A percentile compares a stretch with the other conserved stretches of the same genome.
These are phyloP conservation scores for Rhytidiadelphus loreus DNA, from an alignment of 225 moss, liverwort and hornwort species.

Conservation along the genomic window DNA sequence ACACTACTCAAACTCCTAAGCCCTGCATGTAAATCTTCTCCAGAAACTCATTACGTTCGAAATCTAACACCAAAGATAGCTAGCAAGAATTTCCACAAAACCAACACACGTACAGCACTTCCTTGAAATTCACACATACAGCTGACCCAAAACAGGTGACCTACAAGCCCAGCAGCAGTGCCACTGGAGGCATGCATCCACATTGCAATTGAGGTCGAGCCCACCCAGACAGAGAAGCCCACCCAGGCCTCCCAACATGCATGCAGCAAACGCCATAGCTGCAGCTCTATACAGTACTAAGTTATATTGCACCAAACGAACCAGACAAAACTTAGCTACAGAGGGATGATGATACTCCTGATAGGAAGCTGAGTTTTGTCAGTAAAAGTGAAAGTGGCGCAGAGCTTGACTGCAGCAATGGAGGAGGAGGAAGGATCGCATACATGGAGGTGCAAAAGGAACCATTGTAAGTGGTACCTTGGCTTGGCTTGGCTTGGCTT, in stretches of 20 bases:
- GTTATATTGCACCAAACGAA: background rate
- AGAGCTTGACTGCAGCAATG: background rate
- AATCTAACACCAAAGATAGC: background rate
- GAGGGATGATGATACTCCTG: background rate
- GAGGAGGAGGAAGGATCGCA: background rate
- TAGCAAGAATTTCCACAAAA: background rate
- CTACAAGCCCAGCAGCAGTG: background rate
- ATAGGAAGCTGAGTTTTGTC: background rate
- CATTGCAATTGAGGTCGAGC: constrained; percentile 1
- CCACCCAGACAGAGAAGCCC: background rate
- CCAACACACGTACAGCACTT: background rate
- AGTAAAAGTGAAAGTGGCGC: background rate
- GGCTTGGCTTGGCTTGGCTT: background rate
- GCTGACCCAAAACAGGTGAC: background rate
- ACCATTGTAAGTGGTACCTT: background rate
- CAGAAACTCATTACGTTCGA: background rate
- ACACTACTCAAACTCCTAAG: background rate
- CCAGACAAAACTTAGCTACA: background rate
- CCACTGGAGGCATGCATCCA: background rate
- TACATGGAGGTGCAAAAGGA: background rate
- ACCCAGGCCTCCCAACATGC: background rate
- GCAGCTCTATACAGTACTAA: background rate
- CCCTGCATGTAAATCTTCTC: background rate
- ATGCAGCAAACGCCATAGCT: background rate
- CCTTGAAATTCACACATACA: background rate